Evolutionary conservation across 768 basidiomycete species (phyloP).

Genomic region (Rhodocollybia butyracea): DNA sequence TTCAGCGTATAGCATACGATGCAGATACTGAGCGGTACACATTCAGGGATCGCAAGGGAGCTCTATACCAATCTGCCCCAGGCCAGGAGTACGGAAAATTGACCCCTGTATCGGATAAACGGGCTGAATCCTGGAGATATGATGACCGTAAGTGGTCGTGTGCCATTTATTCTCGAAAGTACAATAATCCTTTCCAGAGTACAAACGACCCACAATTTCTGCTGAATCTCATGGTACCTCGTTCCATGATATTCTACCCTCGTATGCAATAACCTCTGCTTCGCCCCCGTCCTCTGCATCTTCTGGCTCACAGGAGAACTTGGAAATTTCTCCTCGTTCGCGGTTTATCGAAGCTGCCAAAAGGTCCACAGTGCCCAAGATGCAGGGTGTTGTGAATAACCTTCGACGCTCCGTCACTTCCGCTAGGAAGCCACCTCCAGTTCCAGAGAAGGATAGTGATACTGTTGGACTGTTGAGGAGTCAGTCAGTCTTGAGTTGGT

Average conservation of each 20-base stretch:
- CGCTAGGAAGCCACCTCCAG: slow-evolving; percentile 26
- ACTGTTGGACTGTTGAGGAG: slow-evolving; percentile 1
- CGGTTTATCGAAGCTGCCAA: slow-evolving; percentile 29
- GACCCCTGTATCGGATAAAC: slow-evolving; percentile 24
- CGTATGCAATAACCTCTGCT: slow-evolving; percentile 40
- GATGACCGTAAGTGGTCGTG: not conserved
- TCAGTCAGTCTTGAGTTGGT: not conserved
- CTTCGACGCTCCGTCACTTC: slow-evolving; percentile 38
- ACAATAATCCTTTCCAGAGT: not conserved
- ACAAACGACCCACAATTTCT: not conserved
- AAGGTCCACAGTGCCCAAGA: slow-evolving; percentile 33
- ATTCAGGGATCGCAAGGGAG: slow-evolving; percentile 43
- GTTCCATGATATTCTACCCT: slow-evolving; percentile 47
- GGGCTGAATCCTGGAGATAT: not conserved
- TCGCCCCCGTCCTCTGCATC: slow-evolving; percentile 22
- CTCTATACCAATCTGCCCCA: slow-evolving; percentile 40
- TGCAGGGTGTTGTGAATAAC: slow-evolving; percentile 34
- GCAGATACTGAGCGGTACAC: slow-evolving; percentile 49
- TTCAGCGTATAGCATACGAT: slow-evolving; percentile 51
- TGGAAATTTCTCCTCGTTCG: slow-evolving; percentile 1
- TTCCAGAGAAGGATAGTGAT: slow-evolving; percentile 44
- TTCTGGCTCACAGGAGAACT: not conserved
- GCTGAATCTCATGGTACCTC: slow-evolving; percentile 25
- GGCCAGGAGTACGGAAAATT: slow-evolving; percentile 44
- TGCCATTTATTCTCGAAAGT: not conserved